phyloP scores from a whole-genome alignment of 2,329 filamentous ascomycete genomes.

The Fusarium cicatricum region DNA sequence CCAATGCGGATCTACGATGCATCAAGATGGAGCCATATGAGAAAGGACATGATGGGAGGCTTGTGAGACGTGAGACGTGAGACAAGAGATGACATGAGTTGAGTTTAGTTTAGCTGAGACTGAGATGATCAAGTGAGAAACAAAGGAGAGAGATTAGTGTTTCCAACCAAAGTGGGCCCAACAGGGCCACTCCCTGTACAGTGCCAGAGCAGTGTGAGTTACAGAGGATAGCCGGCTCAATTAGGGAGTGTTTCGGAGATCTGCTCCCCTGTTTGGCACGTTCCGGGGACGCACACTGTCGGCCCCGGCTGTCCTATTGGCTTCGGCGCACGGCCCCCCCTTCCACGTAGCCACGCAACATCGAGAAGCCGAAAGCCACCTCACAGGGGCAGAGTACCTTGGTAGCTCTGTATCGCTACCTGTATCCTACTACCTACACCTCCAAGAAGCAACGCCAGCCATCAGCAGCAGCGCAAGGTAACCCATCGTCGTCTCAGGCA shows the following conservation, averaged over 20 bases:
- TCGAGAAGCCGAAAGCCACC: conserved; percentile 13
- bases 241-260: too few species aligned
- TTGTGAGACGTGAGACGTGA: too few species aligned
- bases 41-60: too few species aligned
- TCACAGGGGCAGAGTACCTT: background rate
- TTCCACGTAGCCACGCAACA: conserved; percentile 4
- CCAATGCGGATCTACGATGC: background rate
- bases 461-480: conserved; percentile 5
- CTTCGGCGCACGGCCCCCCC: conserved; percentile 19
- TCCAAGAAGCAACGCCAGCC: background rate
- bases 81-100: background rate
- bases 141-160: too few species aligned
- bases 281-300: conserved; percentile 15
- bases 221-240: too few species aligned
- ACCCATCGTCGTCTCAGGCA: conserved; percentile 2
- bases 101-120: too few species aligned
- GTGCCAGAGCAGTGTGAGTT: too few species aligned
- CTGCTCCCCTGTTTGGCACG: background rate
- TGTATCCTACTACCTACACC: background rate
- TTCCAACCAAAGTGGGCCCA: too few species aligned
- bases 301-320: conserved; percentile 8
- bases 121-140: too few species aligned
- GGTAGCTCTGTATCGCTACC: background rate
- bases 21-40: background rate
- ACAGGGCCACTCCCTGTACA: too few species aligned